These are phyloP conservation scores for Chrysoporthe austroafricana DNA, from an alignment of 2,329 filamentous ascomycete genomes.

Conservation along the genomic window DNA sequence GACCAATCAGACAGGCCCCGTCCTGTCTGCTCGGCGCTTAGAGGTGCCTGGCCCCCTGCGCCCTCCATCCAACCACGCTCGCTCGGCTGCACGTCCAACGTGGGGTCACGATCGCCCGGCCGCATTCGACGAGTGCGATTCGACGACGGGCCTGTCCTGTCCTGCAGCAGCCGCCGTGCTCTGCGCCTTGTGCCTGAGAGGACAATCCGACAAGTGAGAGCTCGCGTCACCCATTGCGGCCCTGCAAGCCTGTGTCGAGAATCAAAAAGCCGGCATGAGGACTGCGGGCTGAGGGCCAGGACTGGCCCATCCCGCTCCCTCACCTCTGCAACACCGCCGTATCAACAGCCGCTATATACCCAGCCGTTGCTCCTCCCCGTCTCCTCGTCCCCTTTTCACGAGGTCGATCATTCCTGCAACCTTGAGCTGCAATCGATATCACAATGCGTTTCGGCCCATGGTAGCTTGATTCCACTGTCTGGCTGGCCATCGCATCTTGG, in stretches of 20 bases:
- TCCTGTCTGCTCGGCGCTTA: constrained; percentile 27
- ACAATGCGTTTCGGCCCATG: constrained; percentile 55
- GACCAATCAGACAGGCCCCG: constrained; percentile 22
- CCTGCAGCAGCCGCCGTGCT: constrained; percentile 42
- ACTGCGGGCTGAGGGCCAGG: constrained; percentile 27
- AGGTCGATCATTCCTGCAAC: constrained; percentile 42
- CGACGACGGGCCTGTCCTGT: constrained; percentile 42
- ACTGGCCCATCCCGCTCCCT: constrained; percentile 41
- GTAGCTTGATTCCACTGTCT: constrained; percentile 31
- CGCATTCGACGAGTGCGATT: constrained; percentile 42
- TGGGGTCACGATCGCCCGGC: constrained; percentile 28
- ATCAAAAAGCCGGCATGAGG: constrained; percentile 39
- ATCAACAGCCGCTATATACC: constrained; percentile 64
- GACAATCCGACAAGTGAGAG: constrained; percentile 46
- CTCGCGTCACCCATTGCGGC: constrained; percentile 41
- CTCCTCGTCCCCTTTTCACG: constrained; percentile 6
- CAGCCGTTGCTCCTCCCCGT: constrained; percentile 35
- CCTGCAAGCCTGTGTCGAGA: neutral
- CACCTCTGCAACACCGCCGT: constrained; percentile 33
- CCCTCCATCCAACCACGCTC: constrained; percentile 45
- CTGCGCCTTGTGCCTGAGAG: constrained; percentile 36
- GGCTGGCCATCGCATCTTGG: constrained; percentile 15
- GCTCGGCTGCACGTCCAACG: constrained; percentile 35
- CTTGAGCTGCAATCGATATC: constrained; percentile 46
- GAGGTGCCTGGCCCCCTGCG: constrained; percentile 37